Evolutionary conservation across 306 rosid species (phyloP), one percentile per base, ranked within the genome.

Genomic region (Chamaecrista fasciculata): DNA sequence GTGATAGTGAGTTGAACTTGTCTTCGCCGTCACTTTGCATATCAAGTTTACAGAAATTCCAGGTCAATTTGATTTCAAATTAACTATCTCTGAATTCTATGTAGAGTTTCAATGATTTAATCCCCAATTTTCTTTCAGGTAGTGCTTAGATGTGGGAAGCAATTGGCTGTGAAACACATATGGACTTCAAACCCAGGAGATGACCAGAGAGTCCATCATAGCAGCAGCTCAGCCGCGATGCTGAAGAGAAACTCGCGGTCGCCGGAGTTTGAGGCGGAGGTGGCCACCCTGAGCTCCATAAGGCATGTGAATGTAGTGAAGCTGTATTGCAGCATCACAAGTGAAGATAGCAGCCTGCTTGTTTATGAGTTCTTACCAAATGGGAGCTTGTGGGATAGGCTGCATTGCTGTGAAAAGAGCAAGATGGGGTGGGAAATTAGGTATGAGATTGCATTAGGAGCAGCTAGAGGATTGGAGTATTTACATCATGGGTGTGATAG

Each of bases 251-350:
- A 63, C 48, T 64, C 79, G 19, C 34, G 48, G 40, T 81, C 90
- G 44, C 66, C 82, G 0, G 95, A 87, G 74, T 92, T 53, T 60
- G 95, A 89, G 55, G 92, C 96, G 0, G 98, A 92, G 68, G 98
- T 92, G 65, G 91, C 87, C 18, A 83, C 96, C 36, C 61, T 92
- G 76, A 92, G 98, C 75, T 89, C 98, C 8, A 65, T 92, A 60
- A 86, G 95, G 72, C 98, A 92, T 73, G 86, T 89, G 58, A 92
- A 92, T 70, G 96, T 92, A 72, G 98, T 92, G 76, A 89, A 92
- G 82, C 88, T 92, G 4, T 92, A 79, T 62, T 89, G 98, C 48
- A 92, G 98, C 84, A 86, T 92, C 74, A 79, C 95, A 23, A 89
- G 96, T 43, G 98, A 92, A 81, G 96, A 92, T 31, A 86, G 95